Conservation (phyloP, 306 rosid species). For the Glycyrrhiza uralensis region DNA sequence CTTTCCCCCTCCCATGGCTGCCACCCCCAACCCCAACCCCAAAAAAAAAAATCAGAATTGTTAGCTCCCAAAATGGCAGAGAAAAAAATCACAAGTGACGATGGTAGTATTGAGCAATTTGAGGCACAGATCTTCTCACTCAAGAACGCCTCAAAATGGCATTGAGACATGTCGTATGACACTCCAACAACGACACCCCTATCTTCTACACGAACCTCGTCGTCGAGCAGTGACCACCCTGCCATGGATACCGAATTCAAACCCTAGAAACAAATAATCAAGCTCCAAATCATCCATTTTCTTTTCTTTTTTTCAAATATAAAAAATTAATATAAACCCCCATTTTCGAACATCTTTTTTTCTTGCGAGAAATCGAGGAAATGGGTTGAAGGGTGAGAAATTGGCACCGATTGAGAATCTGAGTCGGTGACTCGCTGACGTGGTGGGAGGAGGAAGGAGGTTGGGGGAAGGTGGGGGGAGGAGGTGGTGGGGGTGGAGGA, state of each 20-base stretch:
- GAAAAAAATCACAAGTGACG: too few relatives aligned
- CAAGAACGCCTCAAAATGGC: constrained; percentile 39
- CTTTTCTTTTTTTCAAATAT: not conserved
- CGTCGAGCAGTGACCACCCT: constrained; percentile 45
- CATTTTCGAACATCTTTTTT: not conserved
- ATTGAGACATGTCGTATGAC: constrained; percentile 18
- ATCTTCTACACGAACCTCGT: constrained; percentile 4
- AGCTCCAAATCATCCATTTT: not conserved
- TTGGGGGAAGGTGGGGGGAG: too few relatives aligned
- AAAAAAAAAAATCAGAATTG: too few relatives aligned
- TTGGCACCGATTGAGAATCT: constrained; percentile 26
- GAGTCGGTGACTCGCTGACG: too few relatives aligned
- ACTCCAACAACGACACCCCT: not conserved
- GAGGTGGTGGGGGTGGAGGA: too few relatives aligned
- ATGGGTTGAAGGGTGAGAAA: not conserved
- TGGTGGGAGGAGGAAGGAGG: too few relatives aligned
- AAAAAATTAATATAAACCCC: not conserved
- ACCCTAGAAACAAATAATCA: constrained; percentile 42
- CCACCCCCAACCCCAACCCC: too few relatives aligned
- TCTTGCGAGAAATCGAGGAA: not conserved
- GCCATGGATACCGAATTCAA: constrained; percentile 48
- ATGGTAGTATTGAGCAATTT: too few relatives aligned
- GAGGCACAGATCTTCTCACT: constrained; percentile 29
- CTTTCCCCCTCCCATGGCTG: too few relatives aligned
- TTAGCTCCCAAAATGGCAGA: too few relatives aligned